Evolutionary conservation across 345 rosid genomes (phyloP), one percentile per base, ranked within the genome.

Genomic region (Leavenworthia alabamica): DNA sequence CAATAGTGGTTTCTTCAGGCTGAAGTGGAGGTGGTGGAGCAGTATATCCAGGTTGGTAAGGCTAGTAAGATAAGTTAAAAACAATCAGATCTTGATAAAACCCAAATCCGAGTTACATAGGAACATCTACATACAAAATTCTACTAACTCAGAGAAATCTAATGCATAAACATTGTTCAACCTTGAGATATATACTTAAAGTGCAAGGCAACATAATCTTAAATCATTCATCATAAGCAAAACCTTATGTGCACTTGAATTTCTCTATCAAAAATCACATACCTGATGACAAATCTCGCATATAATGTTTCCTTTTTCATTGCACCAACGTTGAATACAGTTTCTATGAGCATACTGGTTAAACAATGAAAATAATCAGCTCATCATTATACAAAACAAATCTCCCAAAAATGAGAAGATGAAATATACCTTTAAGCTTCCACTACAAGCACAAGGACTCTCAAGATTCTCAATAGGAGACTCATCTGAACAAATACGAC

Each of bases 201-300:
- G 29, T 43, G 52, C 41, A 59, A 13, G 12, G 28, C 19, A n/a
- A n/a, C n/a, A n/a, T 6, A 6, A 19, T 59, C 31, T 60, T 32
- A 31, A 28, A 60, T 44, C 42, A 31, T 31, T 29, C 20, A 60
- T 16, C 24, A 31, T 3, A 10, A 27, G 1, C 39, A 58, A 41
- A 41, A 24, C 26, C 27, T 10, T 40, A 15, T 15, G 45, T 36
- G n/a, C 19, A 3, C 13, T 36, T 44, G 10, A 1, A 17, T 44
- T 44, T 26, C 19, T 9, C 16, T 19, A 16, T 1, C 10, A 55
- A 36, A 6, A 13, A 13, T 24, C 64, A 43, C 28, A 40, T 73
- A 89, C 96, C 98, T 86, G 89, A 76, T 89, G 95, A 57, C 96
- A 89, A 35, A 92, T 92, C 77, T 92, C 98, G 45, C 98, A 92